Evolutionary conservation across 306 rosid species (phyloP).

Genomic region (Quercus variabilis): DNA sequence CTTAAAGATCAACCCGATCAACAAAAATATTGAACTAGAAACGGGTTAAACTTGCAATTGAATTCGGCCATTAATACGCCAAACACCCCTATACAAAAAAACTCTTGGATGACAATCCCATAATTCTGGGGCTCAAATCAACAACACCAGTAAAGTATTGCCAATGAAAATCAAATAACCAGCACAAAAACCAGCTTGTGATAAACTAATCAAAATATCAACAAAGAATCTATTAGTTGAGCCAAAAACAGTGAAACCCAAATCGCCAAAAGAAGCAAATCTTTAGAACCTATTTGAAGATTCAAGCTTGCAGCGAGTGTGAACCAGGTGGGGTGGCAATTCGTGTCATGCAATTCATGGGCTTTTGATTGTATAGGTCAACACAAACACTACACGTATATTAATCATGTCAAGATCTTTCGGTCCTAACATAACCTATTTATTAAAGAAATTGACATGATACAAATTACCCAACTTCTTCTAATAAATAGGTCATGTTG

Average conservation of each 20-base stretch:
- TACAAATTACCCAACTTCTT: too few relatives aligned
- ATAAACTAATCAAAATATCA: constrained; percentile 35
- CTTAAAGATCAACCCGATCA: constrained; percentile 44
- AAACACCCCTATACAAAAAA: constrained; percentile 45
- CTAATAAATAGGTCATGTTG: too few relatives aligned
- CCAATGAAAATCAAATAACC: constrained; percentile 51
- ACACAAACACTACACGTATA: too few relatives aligned
- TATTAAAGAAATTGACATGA: too few relatives aligned
- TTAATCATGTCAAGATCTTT: background rate
- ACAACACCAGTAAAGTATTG: constrained; percentile 36
- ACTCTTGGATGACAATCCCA: constrained; percentile 6
- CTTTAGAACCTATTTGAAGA: constrained; percentile 17
- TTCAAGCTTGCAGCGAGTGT: constrained; percentile 51
- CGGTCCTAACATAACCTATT: background rate
- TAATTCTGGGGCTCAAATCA: constrained; percentile 15
- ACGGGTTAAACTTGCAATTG: constrained; percentile 39
- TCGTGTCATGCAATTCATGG: too few relatives aligned
- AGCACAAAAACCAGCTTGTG: constrained; percentile 49
- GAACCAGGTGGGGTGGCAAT: constrained; percentile 1
- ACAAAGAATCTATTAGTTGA: constrained; percentile 25
- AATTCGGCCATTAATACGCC: constrained; percentile 42
- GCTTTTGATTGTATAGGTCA: too few relatives aligned
- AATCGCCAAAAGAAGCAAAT: constrained; percentile 48
- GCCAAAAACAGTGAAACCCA: constrained; percentile 46
- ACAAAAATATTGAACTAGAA: constrained; percentile 47